Evolutionary conservation across 2,329 filamentous ascomycete species (phyloP).

Genomic region (Colletotrichum incanum): DNA sequence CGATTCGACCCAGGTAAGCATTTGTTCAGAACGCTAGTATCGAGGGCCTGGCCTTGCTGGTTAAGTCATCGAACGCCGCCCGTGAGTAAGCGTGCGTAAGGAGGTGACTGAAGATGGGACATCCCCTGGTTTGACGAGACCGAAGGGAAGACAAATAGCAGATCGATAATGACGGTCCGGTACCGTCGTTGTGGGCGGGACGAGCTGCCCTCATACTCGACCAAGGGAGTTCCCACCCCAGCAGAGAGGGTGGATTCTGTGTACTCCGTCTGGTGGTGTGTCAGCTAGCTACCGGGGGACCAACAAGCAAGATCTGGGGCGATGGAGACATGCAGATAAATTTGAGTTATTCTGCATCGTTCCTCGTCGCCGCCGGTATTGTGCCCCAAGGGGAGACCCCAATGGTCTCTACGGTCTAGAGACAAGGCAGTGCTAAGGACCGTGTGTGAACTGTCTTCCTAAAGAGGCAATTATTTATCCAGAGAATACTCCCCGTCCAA

Average conservation of each 20-base stretch:
- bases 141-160: background rate
- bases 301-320: constrained; percentile 27
- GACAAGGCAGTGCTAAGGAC: background rate
- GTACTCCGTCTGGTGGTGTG: constrained; percentile 25
- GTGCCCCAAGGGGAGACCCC: background rate
- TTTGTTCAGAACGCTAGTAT: constrained; percentile 18
- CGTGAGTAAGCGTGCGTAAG: constrained; percentile 42
- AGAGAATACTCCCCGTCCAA: background rate
- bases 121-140: constrained; percentile 10
- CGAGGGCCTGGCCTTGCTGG: constrained; percentile 29
- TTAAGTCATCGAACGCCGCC: constrained; percentile 35
- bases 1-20: constrained; percentile 25
- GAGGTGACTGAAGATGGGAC: constrained; percentile 19
- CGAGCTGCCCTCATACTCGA: constrained; percentile 31
- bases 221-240: constrained; percentile 33
- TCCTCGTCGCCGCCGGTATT: constrained; percentile 21
- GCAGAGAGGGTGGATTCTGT: background rate
- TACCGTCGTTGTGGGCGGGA: constrained; percentile 20
- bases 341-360: constrained; percentile 41
- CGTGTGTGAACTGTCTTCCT: constrained; percentile 30
- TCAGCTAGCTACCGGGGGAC: constrained; percentile 34
- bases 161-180: constrained; percentile 3
- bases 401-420: constrained; percentile 16
- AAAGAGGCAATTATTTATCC: constrained; percentile 12
- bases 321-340: constrained; percentile 38